Percentiles rank a stretch among this genome's conserved stretches.
Conservation (phyloP, 495 filamentous ascomycete genomes). For the Talaromyces stipitatus region DNA sequence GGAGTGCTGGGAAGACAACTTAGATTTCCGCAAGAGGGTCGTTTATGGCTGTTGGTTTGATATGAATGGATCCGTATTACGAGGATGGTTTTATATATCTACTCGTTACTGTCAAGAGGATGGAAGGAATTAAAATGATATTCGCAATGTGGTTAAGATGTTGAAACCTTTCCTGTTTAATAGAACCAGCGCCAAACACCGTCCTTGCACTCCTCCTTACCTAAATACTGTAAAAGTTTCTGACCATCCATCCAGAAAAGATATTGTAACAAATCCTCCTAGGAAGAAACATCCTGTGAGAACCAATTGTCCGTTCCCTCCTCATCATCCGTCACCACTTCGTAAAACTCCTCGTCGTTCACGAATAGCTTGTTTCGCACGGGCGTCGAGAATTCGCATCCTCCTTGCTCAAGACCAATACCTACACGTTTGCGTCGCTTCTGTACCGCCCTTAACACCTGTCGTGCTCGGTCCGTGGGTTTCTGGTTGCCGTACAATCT, state of each 20-base stretch:
- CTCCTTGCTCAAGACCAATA: conserved; percentile 37
- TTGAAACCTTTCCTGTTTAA: not conserved
- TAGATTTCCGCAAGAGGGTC: not conserved
- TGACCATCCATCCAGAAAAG: not conserved
- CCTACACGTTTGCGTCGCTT: conserved; percentile 40
- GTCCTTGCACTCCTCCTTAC: not conserved
- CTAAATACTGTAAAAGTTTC: no score
- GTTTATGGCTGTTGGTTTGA: conserved; percentile 5
- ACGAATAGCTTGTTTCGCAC: conserved; percentile 28
- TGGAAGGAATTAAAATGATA: not conserved
- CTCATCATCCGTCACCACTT: conserved; percentile 17
- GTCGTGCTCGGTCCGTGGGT: conserved; percentile 28
- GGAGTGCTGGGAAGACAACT: not conserved
- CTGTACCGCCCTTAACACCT: conserved; percentile 29
- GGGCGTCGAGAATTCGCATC: conserved; percentile 32
- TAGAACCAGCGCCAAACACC: not conserved
- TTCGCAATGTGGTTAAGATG: not conserved
- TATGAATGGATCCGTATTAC: not conserved
- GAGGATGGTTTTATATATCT: not conserved
- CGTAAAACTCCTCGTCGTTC: conserved; percentile 35
- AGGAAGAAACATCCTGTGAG: not conserved
- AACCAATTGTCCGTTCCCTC: not conserved
- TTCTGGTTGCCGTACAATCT: conserved; percentile 30
- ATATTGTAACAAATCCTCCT: not conserved
- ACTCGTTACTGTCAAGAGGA: no score